Evolutionary conservation across 306 rosid species (phyloP).

Genomic region (Gastrolobium bilobum): DNA sequence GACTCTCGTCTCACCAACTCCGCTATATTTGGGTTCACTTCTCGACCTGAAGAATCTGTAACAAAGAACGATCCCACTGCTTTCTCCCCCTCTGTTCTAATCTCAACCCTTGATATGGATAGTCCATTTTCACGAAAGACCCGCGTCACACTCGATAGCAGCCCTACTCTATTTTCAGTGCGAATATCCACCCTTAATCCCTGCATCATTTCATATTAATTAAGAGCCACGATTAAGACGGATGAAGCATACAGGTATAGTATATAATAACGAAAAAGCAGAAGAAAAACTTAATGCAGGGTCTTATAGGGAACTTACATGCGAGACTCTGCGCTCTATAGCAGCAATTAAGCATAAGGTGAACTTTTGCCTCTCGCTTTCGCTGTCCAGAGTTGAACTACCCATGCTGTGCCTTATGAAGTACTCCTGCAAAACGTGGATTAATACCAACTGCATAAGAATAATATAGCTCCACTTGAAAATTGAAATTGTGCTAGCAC

Average conservation of each 20-base stretch:
- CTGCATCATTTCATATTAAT: slow-evolving; percentile 48
- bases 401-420: slow-evolving; percentile 65
- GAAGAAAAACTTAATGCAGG: slow-evolving; percentile 8
- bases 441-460: too few species aligned
- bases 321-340: slow-evolving; percentile 83
- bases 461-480: not conserved
- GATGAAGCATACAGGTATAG: not conserved
- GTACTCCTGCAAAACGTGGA: slow-evolving; percentile 65
- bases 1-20: slow-evolving; percentile 66
- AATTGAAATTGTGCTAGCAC: slow-evolving; percentile 39
- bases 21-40: slow-evolving; percentile 59
- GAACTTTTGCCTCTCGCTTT: slow-evolving; percentile 69
- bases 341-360: slow-evolving; percentile 77
- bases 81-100: slow-evolving; percentile 60
- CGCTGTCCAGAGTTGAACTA: slow-evolving; percentile 51
- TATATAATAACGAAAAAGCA: not conserved
- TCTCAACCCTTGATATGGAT: slow-evolving; percentile 68
- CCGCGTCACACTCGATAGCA: slow-evolving; percentile 71
- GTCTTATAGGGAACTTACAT: slow-evolving; percentile 54
- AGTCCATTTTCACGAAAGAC: slow-evolving; percentile 78
- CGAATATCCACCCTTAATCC: slow-evolving; percentile 73
- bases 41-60: slow-evolving; percentile 64
- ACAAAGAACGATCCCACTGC: slow-evolving; percentile 82
- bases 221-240: not conserved
- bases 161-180: slow-evolving; percentile 68